Percentiles rank a stretch among this genome's conserved stretches.
Evolutionary conservation across 495 filamentous ascomycete genomes (phyloP).

Genomic region (Penicillium diatomitis): DNA sequence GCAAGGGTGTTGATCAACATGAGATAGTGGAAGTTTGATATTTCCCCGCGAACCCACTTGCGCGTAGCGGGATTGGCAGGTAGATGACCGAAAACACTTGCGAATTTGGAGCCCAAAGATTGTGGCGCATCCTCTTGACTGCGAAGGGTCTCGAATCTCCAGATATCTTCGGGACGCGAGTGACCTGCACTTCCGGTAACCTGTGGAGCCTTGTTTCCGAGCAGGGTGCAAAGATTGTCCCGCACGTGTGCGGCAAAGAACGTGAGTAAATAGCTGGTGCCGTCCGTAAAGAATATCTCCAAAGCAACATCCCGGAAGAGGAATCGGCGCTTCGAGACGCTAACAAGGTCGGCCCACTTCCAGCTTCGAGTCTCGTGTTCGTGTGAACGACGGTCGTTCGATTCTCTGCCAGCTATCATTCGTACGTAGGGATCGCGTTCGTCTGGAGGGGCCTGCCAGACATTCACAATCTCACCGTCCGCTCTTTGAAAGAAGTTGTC

Average conservation of each 20-base stretch:
- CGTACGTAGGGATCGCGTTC: slow-evolving; percentile 93
- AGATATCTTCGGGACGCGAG: slow-evolving; percentile 58
- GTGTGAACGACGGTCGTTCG: slow-evolving; percentile 46
- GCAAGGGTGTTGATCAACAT: slow-evolving; percentile 98
- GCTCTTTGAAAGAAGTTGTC: slow-evolving; percentile 90
- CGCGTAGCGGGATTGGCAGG: slow-evolving; percentile 73
- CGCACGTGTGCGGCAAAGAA: slow-evolving; percentile 61
- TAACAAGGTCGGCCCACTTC: slow-evolving; percentile 90
- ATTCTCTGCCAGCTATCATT: slow-evolving; percentile 76
- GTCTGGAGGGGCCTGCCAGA: slow-evolving; percentile 83
- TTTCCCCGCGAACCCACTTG: slow-evolving; percentile 87
- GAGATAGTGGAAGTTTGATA: slow-evolving; percentile 97
- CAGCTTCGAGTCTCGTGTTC: slow-evolving; percentile 82
- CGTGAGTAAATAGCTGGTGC: slow-evolving; percentile 86
- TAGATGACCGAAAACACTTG: slow-evolving; percentile 78
- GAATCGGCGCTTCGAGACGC: slow-evolving; percentile 93
- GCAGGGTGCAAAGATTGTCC: slow-evolving; percentile 67
- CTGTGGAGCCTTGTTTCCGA: slow-evolving; percentile 71
- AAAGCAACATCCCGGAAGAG: slow-evolving; percentile 91
- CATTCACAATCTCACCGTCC: slow-evolving; percentile 93
- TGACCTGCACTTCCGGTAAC: slow-evolving; percentile 46
- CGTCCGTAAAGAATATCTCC: slow-evolving; percentile 94
- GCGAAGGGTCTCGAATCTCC: slow-evolving; percentile 78
- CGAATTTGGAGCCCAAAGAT: slow-evolving; percentile 82
- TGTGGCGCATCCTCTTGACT: slow-evolving; percentile 74